These are phyloP conservation scores for Sistotremastrum niveocremeum DNA, from an alignment of 768 basidiomycete genomes.

Conservation along the genomic window DNA sequence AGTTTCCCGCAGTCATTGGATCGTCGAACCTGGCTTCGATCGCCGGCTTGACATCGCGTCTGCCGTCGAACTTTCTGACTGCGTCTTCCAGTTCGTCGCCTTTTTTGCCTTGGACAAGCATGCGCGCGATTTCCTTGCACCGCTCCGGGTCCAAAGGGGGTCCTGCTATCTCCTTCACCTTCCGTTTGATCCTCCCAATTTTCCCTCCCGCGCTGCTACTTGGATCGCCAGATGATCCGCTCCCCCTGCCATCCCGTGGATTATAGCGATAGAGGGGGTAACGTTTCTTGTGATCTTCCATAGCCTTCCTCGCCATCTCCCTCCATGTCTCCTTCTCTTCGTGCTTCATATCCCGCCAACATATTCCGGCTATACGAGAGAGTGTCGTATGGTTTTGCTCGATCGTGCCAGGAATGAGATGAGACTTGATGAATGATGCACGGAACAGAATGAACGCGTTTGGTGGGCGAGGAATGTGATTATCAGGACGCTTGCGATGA, in stretches of 20 bases:
- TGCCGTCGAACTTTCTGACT: slow-evolving; percentile 16
- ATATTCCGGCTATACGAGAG: slow-evolving; percentile 51
- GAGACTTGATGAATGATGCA: slow-evolving; percentile 46
- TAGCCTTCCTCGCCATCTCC: slow-evolving; percentile 31
- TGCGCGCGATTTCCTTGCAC: slow-evolving; percentile 24
- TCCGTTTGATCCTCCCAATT: slow-evolving; percentile 8
- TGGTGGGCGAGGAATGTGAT: slow-evolving; percentile 60
- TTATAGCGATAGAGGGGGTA: slow-evolving; percentile 54
- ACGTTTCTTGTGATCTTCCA: slow-evolving; percentile 30
- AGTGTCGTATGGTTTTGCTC: slow-evolving; percentile 65
- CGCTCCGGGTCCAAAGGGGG: slow-evolving; percentile 24
- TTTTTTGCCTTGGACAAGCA: slow-evolving; percentile 22
- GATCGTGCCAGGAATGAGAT: slow-evolving; percentile 30
- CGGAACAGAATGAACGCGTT: slow-evolving; percentile 84
- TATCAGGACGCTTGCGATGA: slow-evolving; percentile 25
- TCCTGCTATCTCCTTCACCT: slow-evolving; percentile 22
- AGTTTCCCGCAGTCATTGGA: no score
- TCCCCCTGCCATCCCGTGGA: slow-evolving; percentile 16
- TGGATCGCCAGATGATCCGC: slow-evolving; percentile 15
- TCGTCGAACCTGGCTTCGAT: no score
- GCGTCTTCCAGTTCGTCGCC: slow-evolving; percentile 29
- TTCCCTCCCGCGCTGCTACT: slow-evolving; percentile 8
- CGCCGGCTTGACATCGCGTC: no score
- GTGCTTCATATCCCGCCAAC: slow-evolving; percentile 45
- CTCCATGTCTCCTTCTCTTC: slow-evolving; percentile 36